A percentile compares a stretch with the other conserved stretches of the same genome.
phyloP scores from a whole-genome alignment of 2,329 filamentous ascomycete genomes.

The Pestalotiopsis sp. region DNA sequence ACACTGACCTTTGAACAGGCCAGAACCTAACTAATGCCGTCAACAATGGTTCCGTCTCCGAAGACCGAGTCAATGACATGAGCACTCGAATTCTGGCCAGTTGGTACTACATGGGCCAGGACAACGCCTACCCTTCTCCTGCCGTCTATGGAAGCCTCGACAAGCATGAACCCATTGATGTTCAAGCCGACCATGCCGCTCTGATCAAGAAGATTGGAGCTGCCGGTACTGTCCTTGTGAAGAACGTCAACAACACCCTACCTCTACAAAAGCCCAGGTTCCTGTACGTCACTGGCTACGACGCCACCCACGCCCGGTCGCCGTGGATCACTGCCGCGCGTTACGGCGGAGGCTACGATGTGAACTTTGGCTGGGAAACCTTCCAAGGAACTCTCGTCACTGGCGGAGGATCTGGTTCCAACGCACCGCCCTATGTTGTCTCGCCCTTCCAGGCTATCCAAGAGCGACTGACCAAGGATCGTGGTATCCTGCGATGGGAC shows the following conservation, averaged over 20 bases:
- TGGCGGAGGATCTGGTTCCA: constrained; percentile 86
- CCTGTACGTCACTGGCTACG: constrained; percentile 20
- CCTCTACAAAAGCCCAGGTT: constrained; percentile 21
- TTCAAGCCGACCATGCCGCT: constrained; percentile 71
- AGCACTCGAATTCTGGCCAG: constrained; percentile 79
- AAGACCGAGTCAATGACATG: constrained; percentile 84
- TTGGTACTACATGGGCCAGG: constrained; percentile 85
- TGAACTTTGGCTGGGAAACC: constrained; percentile 18
- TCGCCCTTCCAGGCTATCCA: constrained; percentile 66
- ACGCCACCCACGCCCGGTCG: constrained; percentile 52
- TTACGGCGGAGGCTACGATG: constrained; percentile 18
- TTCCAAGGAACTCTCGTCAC: constrained; percentile 74
- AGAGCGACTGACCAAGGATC: constrained; percentile 44
- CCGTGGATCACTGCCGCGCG: constrained; percentile 45
- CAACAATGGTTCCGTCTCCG: constrained; percentile 78
- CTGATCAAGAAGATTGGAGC: constrained; percentile 77
- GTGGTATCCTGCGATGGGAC: constrained; percentile 20
- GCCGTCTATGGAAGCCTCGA: constrained; percentile 59
- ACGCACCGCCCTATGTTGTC: constrained; percentile 79
- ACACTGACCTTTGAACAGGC: constrained; percentile 34
- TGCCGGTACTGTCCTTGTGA: constrained; percentile 79
- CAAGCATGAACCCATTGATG: constrained; percentile 70
- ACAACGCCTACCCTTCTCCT: constrained; percentile 67
- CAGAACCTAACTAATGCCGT: constrained; percentile 71
- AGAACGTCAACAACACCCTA: constrained; percentile 58